phyloP scores from a whole-genome alignment of 108 stramenopile species.

The Stephanodiscus minutulus region DNA sequence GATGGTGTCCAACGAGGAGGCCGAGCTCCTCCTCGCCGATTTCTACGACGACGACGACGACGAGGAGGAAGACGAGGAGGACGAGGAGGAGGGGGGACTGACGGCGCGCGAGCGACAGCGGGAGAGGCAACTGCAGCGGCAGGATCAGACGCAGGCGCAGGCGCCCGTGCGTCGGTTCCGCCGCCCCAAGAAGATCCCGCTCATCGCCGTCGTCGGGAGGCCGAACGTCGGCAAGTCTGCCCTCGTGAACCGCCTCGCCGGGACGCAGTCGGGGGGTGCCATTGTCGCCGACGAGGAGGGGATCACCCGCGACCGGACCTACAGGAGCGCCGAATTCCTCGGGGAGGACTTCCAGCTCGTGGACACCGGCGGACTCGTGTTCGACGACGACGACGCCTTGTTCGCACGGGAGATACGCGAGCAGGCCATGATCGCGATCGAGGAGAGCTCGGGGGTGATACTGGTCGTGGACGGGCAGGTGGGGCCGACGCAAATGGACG shows the following conservation, averaged over 20 bases:
- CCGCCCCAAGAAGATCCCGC: constrained; percentile 71
- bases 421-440: constrained; percentile 94
- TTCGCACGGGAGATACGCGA: constrained; percentile 93
- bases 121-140: neutral
- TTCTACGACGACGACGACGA: constrained; percentile 16
- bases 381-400: constrained; percentile 90
- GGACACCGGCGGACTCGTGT: constrained; percentile 96
- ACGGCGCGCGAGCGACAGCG: too few relatives aligned
- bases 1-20: constrained; percentile 36
- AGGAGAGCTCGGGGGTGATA: constrained; percentile 87
- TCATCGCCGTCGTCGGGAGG: constrained; percentile 93
- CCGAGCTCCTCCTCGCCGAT: constrained; percentile 27
- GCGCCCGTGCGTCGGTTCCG: constrained; percentile 58
- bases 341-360: constrained; percentile 91
- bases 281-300: constrained; percentile 96
- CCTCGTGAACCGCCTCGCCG: constrained; percentile 92
- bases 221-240: constrained; percentile 99
- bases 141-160: constrained; percentile 5
- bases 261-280: constrained; percentile 84
- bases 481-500: constrained; percentile 86
- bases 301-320: constrained; percentile 95
- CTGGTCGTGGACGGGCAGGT: constrained; percentile 92
- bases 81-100: neutral
- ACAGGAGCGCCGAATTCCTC: constrained; percentile 87
- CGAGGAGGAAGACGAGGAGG: constrained; percentile 6